Evolutionary conservation across 208 protist genomes (phyloP).

Genomic region (Trypanosomatidae sp.): DNA sequence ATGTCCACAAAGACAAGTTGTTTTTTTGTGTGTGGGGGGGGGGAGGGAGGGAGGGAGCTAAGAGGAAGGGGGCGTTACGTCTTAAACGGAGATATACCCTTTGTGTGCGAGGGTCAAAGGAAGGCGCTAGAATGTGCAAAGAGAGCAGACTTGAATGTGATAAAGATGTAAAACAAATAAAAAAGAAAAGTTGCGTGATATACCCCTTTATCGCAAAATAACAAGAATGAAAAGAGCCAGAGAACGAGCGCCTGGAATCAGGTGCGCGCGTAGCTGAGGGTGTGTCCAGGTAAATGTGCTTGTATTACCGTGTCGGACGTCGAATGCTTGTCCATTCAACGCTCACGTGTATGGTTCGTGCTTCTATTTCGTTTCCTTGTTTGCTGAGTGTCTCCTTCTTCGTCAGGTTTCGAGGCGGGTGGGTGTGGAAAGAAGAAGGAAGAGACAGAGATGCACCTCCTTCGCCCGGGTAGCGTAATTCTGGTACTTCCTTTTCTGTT

Average conservation of each 20-base stretch:
- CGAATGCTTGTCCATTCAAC: background rate
- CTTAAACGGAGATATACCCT: background rate
- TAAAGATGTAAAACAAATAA: background rate
- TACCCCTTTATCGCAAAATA: background rate
- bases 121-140: background rate
- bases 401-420: background rate
- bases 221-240: background rate
- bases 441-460: background rate
- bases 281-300: background rate
- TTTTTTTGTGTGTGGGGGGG: background rate
- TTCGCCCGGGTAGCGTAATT: background rate
- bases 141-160: no score
- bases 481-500: background rate
- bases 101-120: background rate
- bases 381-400: background rate
- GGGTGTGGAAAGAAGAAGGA: background rate
- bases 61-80: background rate
- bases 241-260: background rate
- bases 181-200: background rate
- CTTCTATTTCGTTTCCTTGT: background rate
- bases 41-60: background rate
- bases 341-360: background rate
- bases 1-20: background rate
- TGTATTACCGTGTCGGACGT: background rate
- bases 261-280: background rate